Evolutionary conservation across 768 basidiomycete species (phyloP), one percentile per base, ranked within the genome.

Genomic region (Pulveroboletus frians): DNA sequence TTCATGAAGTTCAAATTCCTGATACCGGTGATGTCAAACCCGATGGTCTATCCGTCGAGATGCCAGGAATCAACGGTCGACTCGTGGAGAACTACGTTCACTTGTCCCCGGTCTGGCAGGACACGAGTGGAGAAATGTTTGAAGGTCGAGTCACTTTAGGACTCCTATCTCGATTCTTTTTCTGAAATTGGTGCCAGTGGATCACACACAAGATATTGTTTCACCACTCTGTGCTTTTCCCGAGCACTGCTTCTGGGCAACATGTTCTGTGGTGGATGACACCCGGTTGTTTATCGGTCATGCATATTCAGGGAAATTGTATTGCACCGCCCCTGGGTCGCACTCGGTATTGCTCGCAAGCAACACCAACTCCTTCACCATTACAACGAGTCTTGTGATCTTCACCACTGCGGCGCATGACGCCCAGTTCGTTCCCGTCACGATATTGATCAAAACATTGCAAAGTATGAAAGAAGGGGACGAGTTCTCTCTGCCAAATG

Each of bases 391-490:
- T 17, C 93, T 89, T 63, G 70, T 95, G 29, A 84, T 94, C 47
- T 95, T 82, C 69, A 92, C 89, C 1, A 90, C 92, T 0, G 82
- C 80, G 7, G 70, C 86, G 0, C 95, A 98, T 60, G 84, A 89
- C 26, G 84, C 80, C 2, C 76, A 79, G 32, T 97, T 92, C 57
- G 79, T 79, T 1, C 84, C 89, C 3, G 30, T 58, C 27, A 14
- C 37, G 3, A 46, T 13, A 14, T 8, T 69, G 31, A 34, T 47
- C 21, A 50, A 61, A n/a, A 35, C 49, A 23, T 9, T 31, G 8
- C 34, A 29, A 29, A 52, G 54, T 9, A 50, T 73, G 42, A 39
- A 8, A 18, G 51, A 42, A 29, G 49, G 44, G 3, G 57, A 55
- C 3, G 36, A 52, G 0, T 48, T 69, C 2, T 49, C 73, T 3